Evolutionary conservation across 163 green algal genomes (phyloP), one percentile per base, ranked within the genome.

Genomic region (Scenedesmus sp.): DNA sequence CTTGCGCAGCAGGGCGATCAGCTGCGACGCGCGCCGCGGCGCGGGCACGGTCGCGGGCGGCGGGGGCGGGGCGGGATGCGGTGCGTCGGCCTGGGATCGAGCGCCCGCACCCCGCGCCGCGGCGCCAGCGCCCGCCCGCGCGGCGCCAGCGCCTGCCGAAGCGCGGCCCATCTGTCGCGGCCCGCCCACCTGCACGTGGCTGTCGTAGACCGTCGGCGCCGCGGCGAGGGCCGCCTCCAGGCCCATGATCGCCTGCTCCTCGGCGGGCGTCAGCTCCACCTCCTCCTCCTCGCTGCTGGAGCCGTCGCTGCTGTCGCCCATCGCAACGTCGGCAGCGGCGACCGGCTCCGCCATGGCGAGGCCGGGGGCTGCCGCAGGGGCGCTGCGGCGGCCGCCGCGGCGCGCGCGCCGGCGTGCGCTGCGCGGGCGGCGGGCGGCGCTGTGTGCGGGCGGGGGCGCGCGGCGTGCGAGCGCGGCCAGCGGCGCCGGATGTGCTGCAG

Each of bases 121-220:
- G 11, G 13, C 13, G 13, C 13, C 45, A 53, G 11, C 45, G 45
- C 45, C 45, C 45, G 11, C 45, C 45, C 13, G 13, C 14, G 13
- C 45, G 45, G 45, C 45, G 13, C 13, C 45, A 11, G 45, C 14
- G 45, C 45, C 45, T 14, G 45, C 45, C 45, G 13, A 53, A 22
- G 45, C 45, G 45, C 45, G 14, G 45, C n/a, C n/a, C n/a, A n/a
- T n/a, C 34, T 48, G 17, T 33, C 48, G 34, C 60, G 36, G 60
- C 60, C 60, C 60, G 31, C 60, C 14, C 48, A 94, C 91, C 83
- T 94, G 63, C 0, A 94, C 70, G 50, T 97, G 86, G 15, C 76
- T 86, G 60, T 97, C 91, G 51, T 95, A 96, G 0, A 85, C 50
- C 4, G 85, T 83, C 2, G 90, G 87, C 62, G 92, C 92, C 9